Evolutionary conservation across 768 basidiomycete species (phyloP).

Genomic region (Suillus fuscotomentosus): DNA sequence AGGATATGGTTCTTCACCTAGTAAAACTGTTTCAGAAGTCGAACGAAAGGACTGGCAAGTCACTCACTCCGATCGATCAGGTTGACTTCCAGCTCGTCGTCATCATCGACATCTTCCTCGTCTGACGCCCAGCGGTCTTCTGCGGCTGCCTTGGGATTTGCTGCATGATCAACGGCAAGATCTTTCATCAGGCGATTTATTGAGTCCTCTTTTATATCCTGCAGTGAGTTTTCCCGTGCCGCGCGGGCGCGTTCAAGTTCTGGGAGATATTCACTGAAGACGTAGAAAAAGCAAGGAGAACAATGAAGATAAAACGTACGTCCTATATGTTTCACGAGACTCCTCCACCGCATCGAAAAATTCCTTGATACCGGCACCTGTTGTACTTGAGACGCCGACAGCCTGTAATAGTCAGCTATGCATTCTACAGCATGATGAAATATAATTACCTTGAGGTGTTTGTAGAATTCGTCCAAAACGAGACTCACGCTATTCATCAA

Average conservation of each 20-base stretch:
- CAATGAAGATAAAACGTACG: conserved; percentile 43
- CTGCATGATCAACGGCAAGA: conserved; percentile 67
- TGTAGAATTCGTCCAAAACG: conserved; percentile 97
- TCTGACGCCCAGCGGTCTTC: conserved; percentile 64
- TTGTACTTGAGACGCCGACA: conserved; percentile 94
- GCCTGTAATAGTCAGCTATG: conserved; percentile 46
- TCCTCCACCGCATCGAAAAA: conserved; percentile 92
- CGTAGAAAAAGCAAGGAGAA: neutral
- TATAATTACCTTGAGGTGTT: conserved; percentile 77
- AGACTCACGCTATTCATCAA: conserved; percentile 99
- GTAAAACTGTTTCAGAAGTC: conserved; percentile 14
- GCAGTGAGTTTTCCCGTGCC: conserved; percentile 60
- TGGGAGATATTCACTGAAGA: conserved; percentile 81
- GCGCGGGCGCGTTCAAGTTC: conserved; percentile 76
- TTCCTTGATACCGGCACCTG: conserved; percentile 89
- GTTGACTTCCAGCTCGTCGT: conserved; percentile 49
- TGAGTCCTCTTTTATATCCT: conserved; percentile 71
- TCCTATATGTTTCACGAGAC: conserved; percentile 85
- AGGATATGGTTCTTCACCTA: conserved; percentile 70
- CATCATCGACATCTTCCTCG: conserved; percentile 52
- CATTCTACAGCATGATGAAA: neutral
- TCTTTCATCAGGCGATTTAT: conserved; percentile 78
- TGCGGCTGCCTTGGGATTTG: conserved; percentile 55
- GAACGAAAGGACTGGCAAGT: conserved; percentile 6
- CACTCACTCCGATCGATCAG: conserved; percentile 72